Evolutionary conservation across 352 stramenopile genomes (phyloP), one percentile per base, ranked within the genome.

Genomic region (Aphanomyces astaci): DNA sequence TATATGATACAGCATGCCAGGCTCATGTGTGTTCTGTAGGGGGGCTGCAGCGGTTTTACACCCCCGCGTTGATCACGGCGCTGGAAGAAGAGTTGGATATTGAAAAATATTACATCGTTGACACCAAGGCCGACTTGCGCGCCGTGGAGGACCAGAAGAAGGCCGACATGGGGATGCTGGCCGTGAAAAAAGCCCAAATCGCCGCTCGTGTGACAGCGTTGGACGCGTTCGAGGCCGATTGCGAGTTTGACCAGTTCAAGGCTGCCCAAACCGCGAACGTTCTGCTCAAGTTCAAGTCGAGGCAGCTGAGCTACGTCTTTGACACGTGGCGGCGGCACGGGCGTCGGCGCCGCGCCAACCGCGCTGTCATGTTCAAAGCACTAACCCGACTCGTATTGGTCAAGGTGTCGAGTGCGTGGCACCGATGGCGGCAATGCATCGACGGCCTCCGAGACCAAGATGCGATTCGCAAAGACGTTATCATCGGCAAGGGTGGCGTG

Each of bases 81-180:
- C 72, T 94, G 13, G 82, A 90, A 64, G 85, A 94, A 70, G 85
- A 94, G 63, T 80, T 94, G 22, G 82, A 88, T 59, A 92, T 94
- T 33, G 85, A 94, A 39, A 79, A 90, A 63, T 74, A 90, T n/a
- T 94, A 92, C 64, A 94, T 94, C 49, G 59, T 87, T 2, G 82
- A 94, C 43, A 79, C 81, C 3, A 94, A 94, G 51, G 66, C 78
- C 9, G 83, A 92, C 36, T 84, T 88, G 28, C 71, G 90, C 4
- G 76, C 81, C 57, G 77, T 87, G 3, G 82, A 94, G 49, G 88
- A 90, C 46, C 86, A 87, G 39, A 57, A 90, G n/a, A 75, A 76
- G 11, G 79, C 71, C n/a, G 84, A 91, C 48, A 70, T 76, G 13
- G 86, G 79, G 22, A 75, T 71, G 0, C 74, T 75, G 1, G 72